Conservation (phyloP, 148 eudicot genomes). For the Chenopodium suecicum region DNA sequence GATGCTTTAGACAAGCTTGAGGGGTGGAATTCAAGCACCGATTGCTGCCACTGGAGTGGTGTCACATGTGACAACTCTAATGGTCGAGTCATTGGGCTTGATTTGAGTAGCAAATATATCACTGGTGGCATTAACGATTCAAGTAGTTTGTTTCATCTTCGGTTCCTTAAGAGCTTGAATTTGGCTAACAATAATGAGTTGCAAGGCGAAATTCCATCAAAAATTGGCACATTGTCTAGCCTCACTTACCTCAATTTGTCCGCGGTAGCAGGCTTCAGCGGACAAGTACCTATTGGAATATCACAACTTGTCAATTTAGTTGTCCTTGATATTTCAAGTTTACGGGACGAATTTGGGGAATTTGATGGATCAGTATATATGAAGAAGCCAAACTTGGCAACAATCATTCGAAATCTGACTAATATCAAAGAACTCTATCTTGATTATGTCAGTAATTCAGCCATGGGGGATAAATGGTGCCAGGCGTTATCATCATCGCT, state of each 20-base stretch:
- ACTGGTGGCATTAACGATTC: neutral
- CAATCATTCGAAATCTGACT: no score
- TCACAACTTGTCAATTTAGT: constrained; percentile 29
- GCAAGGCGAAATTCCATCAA: constrained; percentile 20
- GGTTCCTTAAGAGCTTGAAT: constrained; percentile 31
- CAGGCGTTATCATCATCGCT: no score
- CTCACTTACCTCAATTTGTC: constrained; percentile 43
- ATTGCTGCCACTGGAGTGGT: constrained; percentile 24
- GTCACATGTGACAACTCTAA: constrained; percentile 12
- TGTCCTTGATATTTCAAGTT: constrained; percentile 38
- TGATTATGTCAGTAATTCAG: no score
- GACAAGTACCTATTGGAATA: constrained; percentile 23
- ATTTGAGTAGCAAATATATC: constrained; percentile 8
- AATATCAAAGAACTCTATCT: no score
- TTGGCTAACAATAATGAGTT: constrained; percentile 20
- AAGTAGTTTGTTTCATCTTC: constrained; percentile 14
- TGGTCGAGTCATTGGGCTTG: constrained; percentile 22
- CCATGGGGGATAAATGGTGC: no score
- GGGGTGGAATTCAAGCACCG: neutral
- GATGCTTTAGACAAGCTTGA: constrained; percentile 8
- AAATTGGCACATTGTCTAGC: constrained; percentile 26
- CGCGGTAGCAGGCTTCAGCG: constrained; percentile 20
- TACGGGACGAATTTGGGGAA: no score
- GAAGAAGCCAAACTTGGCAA: constrained; percentile 18
- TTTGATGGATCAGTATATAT: neutral